A percentile compares a stretch with the other conserved stretches of the same genome.
Evolutionary conservation across 805 yeast species (phyloP).

Genomic region (Pichia kluyveri): DNA sequence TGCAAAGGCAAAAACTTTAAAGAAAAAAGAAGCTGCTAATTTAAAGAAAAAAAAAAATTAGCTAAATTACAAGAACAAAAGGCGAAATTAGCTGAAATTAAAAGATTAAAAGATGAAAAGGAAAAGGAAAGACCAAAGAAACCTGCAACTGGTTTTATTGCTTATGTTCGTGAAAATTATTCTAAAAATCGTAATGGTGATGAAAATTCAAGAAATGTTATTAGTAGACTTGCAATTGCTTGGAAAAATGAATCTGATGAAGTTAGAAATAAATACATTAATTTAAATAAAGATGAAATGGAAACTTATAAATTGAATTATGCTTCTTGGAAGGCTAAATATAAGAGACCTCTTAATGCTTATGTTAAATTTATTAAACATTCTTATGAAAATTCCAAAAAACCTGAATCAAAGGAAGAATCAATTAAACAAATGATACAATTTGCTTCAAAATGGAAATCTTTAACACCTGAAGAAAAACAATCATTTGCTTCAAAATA

Average conservation of each 20-base stretch:
- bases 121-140: constrained; percentile 16
- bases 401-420: constrained; percentile 9
- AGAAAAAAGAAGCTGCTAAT: constrained; percentile 4
- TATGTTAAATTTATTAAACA: constrained; percentile 17
- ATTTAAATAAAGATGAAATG: not conserved
- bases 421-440: constrained; percentile 13
- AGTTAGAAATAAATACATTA: constrained; percentile 11
- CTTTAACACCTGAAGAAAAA: constrained; percentile 17
- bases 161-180: constrained; percentile 13
- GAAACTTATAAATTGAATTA: constrained; percentile 9
- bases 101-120: not conserved
- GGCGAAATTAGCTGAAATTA: not conserved
- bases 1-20: not conserved
- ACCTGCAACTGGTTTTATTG: constrained; percentile 12
- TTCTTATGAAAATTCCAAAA: constrained; percentile 8
- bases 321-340: constrained; percentile 19
- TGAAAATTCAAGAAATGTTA: constrained; percentile 4
- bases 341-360: constrained; percentile 14
- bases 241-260: constrained; percentile 17
- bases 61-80: constrained; percentile 3
- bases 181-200: constrained; percentile 1
- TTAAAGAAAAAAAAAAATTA: not conserved
- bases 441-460: constrained; percentile 16
- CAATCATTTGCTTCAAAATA: constrained; percentile 12
- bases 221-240: constrained; percentile 8